Conservation (phyloP, 371 early-diverging fungal genomes). For the Haplosporangium sp. region DNA sequence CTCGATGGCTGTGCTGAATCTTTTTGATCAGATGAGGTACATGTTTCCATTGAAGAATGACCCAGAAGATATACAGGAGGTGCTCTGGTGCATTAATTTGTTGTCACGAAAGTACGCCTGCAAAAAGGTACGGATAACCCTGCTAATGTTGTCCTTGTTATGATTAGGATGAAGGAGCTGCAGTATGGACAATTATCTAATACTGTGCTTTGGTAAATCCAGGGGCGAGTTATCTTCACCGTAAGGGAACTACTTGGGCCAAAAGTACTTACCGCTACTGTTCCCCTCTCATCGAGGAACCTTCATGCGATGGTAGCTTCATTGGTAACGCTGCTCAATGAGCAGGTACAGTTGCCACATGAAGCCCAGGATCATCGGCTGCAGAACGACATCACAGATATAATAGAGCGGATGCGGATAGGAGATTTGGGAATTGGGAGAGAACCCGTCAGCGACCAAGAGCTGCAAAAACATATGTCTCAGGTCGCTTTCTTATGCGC, state of each 20-base stretch:
- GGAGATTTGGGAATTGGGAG: constrained; percentile 43
- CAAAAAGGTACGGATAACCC: constrained; percentile 26
- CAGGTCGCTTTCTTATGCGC: constrained; percentile 31
- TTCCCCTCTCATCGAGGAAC: constrained; percentile 34
- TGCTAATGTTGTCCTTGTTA: not conserved
- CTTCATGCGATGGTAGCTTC: constrained; percentile 27
- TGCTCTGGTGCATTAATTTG: constrained; percentile 41
- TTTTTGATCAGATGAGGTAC: constrained; percentile 43
- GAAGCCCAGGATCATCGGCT: constrained; percentile 22
- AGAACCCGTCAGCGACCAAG: constrained; percentile 2
- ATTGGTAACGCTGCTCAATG: constrained; percentile 15
- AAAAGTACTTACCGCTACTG: constrained; percentile 10
- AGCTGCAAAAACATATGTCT: constrained; percentile 13
- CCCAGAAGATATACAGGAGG: constrained; percentile 35
- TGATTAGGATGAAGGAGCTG: no score
- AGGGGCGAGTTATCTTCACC: constrained; percentile 30
- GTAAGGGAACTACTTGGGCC: constrained; percentile 18
- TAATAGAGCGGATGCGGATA: constrained; percentile 29
- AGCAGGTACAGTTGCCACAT: constrained; percentile 19
- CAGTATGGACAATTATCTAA: no score
- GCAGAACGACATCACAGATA: not conserved
- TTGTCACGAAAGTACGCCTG: constrained; percentile 39
- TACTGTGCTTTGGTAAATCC: no score
- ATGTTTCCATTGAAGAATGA: constrained; percentile 38
- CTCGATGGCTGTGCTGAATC: constrained; percentile 17